A percentile compares a stretch with the other conserved stretches of the same genome.
Evolutionary conservation across 2,329 filamentous ascomycete species (phyloP).

Genomic region (Talaromyces verruculosus): DNA sequence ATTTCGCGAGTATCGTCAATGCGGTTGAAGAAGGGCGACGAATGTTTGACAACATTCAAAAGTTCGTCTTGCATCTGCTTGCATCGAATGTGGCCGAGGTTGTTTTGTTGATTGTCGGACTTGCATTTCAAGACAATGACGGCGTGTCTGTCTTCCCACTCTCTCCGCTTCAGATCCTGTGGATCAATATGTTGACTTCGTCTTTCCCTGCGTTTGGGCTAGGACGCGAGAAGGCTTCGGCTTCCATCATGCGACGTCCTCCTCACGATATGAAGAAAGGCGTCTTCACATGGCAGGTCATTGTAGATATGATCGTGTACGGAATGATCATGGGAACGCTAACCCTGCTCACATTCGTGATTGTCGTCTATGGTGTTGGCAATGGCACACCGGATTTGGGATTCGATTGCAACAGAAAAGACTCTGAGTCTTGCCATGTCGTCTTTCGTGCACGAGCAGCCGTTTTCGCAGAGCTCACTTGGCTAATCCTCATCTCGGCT

Average conservation of each 20-base stretch:
- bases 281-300: conserved; percentile 44
- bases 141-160: conserved; percentile 80
- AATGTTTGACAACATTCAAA: conserved; percentile 88
- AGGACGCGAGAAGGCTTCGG: conserved; percentile 71
- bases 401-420: conserved; percentile 54
- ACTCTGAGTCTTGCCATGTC: conserved; percentile 50
- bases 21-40: conserved; percentile 79
- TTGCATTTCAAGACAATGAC: conserved; percentile 72
- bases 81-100: conserved; percentile 83
- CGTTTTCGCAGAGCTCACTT: conserved; percentile 71
- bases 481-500: conserved; percentile 71
- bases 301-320: conserved; percentile 45
- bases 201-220: conserved; percentile 84
- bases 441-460: conserved; percentile 70
- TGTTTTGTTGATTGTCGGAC: conserved; percentile 73
- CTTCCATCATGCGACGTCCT: conserved; percentile 75
- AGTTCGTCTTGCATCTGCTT: conserved; percentile 77
- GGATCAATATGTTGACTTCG: conserved; percentile 89
- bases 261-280: conserved; percentile 61
- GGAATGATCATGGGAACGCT: conserved; percentile 50
- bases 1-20: conserved; percentile 81
- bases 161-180: conserved; percentile 80
- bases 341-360: conserved; percentile 41
- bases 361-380: conserved; percentile 40
- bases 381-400: conserved; percentile 52